Conservation (phyloP, 1,284 basidiomycete genomes). For the Grifola frondosa region DNA sequence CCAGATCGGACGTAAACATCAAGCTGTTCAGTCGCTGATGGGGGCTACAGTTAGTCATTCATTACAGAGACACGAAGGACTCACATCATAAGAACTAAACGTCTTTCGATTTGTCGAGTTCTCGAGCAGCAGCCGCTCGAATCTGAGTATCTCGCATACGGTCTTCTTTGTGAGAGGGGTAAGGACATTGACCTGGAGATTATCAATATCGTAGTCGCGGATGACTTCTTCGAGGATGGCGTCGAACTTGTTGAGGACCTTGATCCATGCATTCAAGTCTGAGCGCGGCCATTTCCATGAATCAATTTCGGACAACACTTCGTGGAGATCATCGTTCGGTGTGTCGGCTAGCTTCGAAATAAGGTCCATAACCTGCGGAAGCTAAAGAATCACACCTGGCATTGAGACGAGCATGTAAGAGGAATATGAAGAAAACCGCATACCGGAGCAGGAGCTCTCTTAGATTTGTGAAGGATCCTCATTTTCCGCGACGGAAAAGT, state of each 20-base stretch:
- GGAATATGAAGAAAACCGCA: slow-evolving; percentile 28
- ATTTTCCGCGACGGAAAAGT: slow-evolving; percentile 58
- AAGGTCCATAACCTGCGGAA: slow-evolving; percentile 73
- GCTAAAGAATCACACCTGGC: too few relatives aligned
- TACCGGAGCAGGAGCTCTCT: slow-evolving; percentile 72
- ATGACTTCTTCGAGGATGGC: slow-evolving; percentile 81
- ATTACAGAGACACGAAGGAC: slow-evolving; percentile 33
- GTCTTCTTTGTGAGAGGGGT: slow-evolving; percentile 75
- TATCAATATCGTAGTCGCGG: slow-evolving; percentile 80
- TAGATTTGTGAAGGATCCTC: slow-evolving; percentile 80
- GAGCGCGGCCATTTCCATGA: slow-evolving; percentile 95
- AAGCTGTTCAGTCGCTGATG: slow-evolving; percentile 85
- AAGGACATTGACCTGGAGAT: slow-evolving; percentile 82
- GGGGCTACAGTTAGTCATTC: slow-evolving; percentile 12
- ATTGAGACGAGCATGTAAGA: slow-evolving; percentile 6
- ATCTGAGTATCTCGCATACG: slow-evolving; percentile 82
- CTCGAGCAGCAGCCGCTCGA: slow-evolving; percentile 89
- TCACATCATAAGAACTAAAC: slow-evolving; percentile 94
- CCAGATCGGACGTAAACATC: slow-evolving; percentile 86
- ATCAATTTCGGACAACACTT: slow-evolving; percentile 65
- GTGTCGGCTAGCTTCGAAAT: slow-evolving; percentile 67
- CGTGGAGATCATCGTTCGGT: slow-evolving; percentile 63
- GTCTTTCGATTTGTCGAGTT: slow-evolving; percentile 98
- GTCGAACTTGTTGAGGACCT: slow-evolving; percentile 95
- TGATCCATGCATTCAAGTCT: slow-evolving; percentile 96